Conservation (phyloP, 1,284 basidiomycete species). For the Ceratorhiza oryzae-sativae region DNA sequence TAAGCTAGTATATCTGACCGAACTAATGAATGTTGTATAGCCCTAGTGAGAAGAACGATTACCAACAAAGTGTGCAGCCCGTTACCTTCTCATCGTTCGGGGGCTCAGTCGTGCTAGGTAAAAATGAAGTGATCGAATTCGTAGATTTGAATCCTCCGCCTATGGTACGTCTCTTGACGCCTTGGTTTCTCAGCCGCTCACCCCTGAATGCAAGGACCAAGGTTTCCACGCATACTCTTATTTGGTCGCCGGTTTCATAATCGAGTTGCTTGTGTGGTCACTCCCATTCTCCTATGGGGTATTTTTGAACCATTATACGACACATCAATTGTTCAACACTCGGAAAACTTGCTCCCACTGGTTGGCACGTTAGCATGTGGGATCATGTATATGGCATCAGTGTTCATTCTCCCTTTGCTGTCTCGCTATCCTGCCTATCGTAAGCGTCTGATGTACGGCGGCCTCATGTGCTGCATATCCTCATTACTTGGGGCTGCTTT, state of each 20-base stretch:
- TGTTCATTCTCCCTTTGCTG: slow-evolving; percentile 41
- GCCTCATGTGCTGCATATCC: slow-evolving; percentile 38
- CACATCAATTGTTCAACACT: slow-evolving; percentile 22
- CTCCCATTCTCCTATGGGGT: slow-evolving; percentile 43
- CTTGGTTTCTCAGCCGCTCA: background rate
- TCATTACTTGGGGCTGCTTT: slow-evolving; percentile 43
- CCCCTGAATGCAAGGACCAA: slow-evolving; percentile 25
- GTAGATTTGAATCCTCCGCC: slow-evolving; percentile 4
- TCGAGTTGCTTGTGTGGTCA: slow-evolving; percentile 43
- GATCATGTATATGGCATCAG: slow-evolving; percentile 43
- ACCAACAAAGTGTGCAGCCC: background rate
- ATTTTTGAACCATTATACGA: slow-evolving; percentile 44
- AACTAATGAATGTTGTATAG: background rate
- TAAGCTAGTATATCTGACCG: background rate
- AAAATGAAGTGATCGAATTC: background rate
- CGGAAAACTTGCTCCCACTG: slow-evolving; percentile 40
- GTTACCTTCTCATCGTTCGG: background rate
- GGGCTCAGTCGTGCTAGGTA: background rate
- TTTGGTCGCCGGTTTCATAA: slow-evolving; percentile 42
- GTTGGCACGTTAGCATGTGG: slow-evolving; percentile 45
- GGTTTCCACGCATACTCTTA: slow-evolving; percentile 44
- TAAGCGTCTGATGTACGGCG: slow-evolving; percentile 37
- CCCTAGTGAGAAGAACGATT: background rate
- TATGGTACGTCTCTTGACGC: background rate
- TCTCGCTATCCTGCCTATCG: slow-evolving; percentile 40